Evolutionary conservation across 352 stramenopile genomes (phyloP), one percentile per base, ranked within the genome.

Genomic region (Pythium dissimile): DNA sequence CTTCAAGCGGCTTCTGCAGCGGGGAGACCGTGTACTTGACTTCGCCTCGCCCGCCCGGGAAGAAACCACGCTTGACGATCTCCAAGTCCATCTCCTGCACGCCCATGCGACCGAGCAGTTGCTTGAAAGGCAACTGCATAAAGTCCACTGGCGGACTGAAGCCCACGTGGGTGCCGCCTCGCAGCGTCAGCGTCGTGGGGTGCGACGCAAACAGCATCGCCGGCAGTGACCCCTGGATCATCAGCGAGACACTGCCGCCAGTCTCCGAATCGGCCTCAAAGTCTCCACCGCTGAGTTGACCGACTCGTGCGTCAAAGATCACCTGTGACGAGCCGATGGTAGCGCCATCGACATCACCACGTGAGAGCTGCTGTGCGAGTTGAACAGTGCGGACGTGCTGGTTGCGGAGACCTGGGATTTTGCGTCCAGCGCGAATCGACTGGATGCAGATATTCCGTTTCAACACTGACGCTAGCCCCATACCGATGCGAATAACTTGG

Each of bases 401-500:
- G 38, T 84, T 86, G 28, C 73, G 59, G 3, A 97, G 62, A 0
- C 88, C 87, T 35, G 86, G 83, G 39, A 81, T 72, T 20, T 80
- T 78, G 31, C 88, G 71, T 31, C 82, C 84, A 3, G 75, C 75
- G 42, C 86, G 77, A 51, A 97, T 95, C 11, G 84, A 90, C 34
- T 79, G 66, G n/a, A 97, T 77, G 1, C 56, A 64, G 8, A 97
- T 63, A 24, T 69, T 53, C 18, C 77, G 76, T 23, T 73, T 58
- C 28, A 91, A 63, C 24, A 97, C 75, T 3, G 75, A 67, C 8
- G 80, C 83, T 16, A 95, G 77, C 0, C 73, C 75, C 34, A 86
- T 80, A 1, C 87, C 69, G 28, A 97, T 86, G 5, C 89, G 87
- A 23, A 97, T 62, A 27, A 98, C 72, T 55, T 98, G 91, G 0